Evolutionary conservation across 345 rosid species (phyloP), one percentile per base, ranked within the genome.

Genomic region (Schrenkiella parvula): DNA sequence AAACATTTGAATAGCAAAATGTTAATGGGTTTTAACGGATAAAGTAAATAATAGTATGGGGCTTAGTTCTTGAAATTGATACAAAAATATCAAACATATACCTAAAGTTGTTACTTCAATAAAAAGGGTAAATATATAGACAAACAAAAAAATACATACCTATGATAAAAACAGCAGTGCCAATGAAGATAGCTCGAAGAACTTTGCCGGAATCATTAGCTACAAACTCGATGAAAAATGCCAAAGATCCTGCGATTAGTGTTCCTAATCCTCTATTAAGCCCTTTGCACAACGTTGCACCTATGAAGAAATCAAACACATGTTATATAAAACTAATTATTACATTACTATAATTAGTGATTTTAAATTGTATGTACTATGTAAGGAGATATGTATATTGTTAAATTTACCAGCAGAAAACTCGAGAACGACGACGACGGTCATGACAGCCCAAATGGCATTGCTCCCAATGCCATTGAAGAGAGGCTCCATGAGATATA

Each of bases 401-500:
- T 21, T 37, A 19, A 11, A 48, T 43, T 56, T 64, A 87, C 97
- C 97, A 35, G 87, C 89, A 19, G 95, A 85, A 82, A 86, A 92
- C 80, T 89, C 98, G 2, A 89, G 85, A 63, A 89, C 98, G 42
- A 92, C 95, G 15, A 92, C 96, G 18, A 92, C 96, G 31, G 98
- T 89, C 92, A 89, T 86, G 76, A 88, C 92, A 14, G 98, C 92
- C 96, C 97, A 88, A 28, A 89, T 88, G 14, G 96, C 91, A 71
- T 65, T 84, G 18, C 78, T 68, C 13, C 96, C 97, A 11, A 88
- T 56, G 47, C 81, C 84, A 73, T 89, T 72, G 61, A 75, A 89
- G 79, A 91, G 67, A 14, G 95, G 95, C 74, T 87, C 85, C 64
- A 84, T 46, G 38, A 89, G 71, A 54, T 88, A 93, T 68, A 89